Conservation (phyloP, 2,329 filamentous ascomycete genomes). For the Penicillium sp. region DNA sequence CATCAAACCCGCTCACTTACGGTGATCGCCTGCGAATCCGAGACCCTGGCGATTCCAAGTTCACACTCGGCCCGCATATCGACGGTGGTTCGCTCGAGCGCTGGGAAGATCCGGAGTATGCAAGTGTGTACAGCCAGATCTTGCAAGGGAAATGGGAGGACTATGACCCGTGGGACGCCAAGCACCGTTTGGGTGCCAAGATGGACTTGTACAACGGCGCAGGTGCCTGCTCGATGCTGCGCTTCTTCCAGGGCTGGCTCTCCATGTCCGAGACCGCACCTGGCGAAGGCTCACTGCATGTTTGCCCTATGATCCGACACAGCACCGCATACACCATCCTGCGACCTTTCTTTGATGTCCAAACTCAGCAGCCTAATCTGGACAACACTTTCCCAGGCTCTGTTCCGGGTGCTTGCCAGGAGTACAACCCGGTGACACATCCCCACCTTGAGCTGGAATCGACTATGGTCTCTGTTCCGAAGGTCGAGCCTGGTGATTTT, state of each 20-base stretch:
- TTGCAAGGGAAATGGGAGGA: slow-evolving; percentile 77
- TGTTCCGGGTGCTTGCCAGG: slow-evolving; percentile 69
- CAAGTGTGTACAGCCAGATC: slow-evolving; percentile 72
- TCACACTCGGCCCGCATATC: slow-evolving; percentile 73
- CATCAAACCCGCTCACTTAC: slow-evolving; percentile 67
- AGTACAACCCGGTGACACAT: slow-evolving; percentile 67
- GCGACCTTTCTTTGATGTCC: slow-evolving; percentile 76
- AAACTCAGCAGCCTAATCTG: slow-evolving; percentile 47
- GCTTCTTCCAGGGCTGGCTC: slow-evolving; percentile 90
- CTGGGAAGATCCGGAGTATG: slow-evolving; percentile 74
- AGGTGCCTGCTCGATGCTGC: slow-evolving; percentile 81
- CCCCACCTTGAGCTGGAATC: slow-evolving; percentile 70
- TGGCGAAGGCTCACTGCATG: slow-evolving; percentile 76
- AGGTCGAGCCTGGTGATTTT: slow-evolving; percentile 73
- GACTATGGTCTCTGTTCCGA: slow-evolving; percentile 74
- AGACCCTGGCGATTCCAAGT: slow-evolving; percentile 70
- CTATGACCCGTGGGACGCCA: slow-evolving; percentile 82
- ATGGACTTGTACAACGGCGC: slow-evolving; percentile 80
- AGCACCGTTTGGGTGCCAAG: slow-evolving; percentile 67
- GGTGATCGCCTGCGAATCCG: slow-evolving; percentile 74
- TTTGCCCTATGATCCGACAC: slow-evolving; percentile 76
- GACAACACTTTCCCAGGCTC: slow-evolving; percentile 68
- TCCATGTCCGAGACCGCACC: slow-evolving; percentile 73
- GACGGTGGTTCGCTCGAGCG: slow-evolving; percentile 76
- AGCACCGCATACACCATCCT: slow-evolving; percentile 81